Conservation (phyloP, 768 basidiomycete genomes). For the Tricholoma matsutake region DNA sequence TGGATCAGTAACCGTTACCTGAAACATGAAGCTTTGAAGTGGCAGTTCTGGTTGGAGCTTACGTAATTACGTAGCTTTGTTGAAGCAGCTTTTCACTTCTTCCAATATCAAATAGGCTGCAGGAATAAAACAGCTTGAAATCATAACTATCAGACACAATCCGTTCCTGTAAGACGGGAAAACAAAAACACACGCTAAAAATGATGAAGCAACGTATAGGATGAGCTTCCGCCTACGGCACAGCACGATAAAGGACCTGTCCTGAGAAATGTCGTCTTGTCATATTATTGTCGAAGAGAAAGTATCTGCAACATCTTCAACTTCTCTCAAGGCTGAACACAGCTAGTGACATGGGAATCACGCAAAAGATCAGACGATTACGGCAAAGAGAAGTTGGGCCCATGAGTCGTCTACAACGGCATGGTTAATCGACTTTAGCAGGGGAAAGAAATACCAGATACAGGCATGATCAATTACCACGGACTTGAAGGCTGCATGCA, state of each 20-base stretch:
- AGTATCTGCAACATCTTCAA: background rate
- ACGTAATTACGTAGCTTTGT: too few species aligned
- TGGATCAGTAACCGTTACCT: too few species aligned
- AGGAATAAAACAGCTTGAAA: too few species aligned
- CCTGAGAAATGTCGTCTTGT: background rate
- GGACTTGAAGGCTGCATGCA: background rate
- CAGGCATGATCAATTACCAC: background rate
- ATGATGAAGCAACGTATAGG: background rate
- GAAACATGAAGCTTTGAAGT: too few species aligned
- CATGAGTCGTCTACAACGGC: background rate
- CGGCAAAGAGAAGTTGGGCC: background rate
- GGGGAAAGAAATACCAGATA: background rate
- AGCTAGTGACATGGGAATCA: background rate
- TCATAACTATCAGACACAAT: too few species aligned
- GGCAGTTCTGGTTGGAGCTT: too few species aligned
- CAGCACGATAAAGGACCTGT: background rate
- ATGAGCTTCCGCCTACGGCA: background rate
- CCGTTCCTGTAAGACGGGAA: background rate
- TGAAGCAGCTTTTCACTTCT: too few species aligned
- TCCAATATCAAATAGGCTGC: too few species aligned
- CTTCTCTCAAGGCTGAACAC: background rate
- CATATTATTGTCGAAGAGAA: background rate
- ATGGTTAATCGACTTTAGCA: background rate
- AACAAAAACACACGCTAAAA: background rate
- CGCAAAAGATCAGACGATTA: background rate